Conservation (phyloP, 2,329 filamentous ascomycete species). For the Chrysoporthe puriensis region DNA sequence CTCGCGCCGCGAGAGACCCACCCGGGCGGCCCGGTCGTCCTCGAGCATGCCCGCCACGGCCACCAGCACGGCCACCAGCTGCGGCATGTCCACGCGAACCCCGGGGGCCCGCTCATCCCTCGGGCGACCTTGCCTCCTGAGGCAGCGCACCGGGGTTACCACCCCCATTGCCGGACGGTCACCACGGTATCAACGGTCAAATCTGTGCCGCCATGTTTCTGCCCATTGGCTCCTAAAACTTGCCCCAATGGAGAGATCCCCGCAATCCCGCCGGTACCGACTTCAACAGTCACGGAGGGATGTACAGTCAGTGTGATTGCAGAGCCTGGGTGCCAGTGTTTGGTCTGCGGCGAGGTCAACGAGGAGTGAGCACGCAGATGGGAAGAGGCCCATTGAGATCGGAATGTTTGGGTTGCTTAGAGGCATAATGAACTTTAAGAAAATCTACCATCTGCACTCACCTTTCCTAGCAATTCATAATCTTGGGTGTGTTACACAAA, state of each 20-base stretch:
- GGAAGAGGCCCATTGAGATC: too few relatives aligned
- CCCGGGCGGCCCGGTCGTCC: background rate
- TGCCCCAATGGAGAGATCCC: background rate
- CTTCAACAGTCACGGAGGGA: background rate
- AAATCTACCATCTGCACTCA: background rate
- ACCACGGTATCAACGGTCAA: constrained; percentile 8
- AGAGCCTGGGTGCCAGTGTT: constrained; percentile 2
- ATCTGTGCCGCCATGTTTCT: background rate
- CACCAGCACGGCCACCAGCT: background rate
- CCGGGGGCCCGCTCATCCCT: background rate
- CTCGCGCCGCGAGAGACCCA: background rate
- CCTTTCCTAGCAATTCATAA: background rate
- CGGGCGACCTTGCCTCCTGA: background rate
- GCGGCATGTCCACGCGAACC: background rate
- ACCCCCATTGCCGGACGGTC: background rate
- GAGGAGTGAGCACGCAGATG: background rate
- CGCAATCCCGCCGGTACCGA: background rate
- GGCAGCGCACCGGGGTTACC: background rate
- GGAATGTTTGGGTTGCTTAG: too few relatives aligned
- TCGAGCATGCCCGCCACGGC: background rate
- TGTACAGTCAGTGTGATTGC: background rate
- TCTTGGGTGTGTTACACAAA: background rate
- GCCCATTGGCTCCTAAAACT: background rate
- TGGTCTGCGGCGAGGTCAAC: background rate
- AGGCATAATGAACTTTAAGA: too few relatives aligned